These are phyloP conservation scores for Yamadazyma atlantica DNA, from an alignment of 1,139 yeast species.

Conservation along the genomic window DNA sequence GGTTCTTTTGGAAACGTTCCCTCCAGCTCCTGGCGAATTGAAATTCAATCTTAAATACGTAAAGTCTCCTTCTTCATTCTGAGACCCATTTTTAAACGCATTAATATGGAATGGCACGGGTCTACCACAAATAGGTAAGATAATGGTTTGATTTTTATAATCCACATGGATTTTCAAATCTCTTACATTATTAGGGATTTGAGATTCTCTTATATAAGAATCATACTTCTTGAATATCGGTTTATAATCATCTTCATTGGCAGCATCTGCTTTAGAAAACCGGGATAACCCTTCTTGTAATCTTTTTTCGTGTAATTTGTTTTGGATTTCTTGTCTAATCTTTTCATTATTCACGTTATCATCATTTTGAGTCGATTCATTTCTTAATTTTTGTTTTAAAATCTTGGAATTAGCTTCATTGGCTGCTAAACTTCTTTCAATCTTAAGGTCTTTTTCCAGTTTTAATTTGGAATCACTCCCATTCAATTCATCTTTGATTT, in stretches of 20 bases:
- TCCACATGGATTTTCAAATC: slow-evolving; percentile 89
- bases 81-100: slow-evolving; percentile 90
- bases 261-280: slow-evolving; percentile 73
- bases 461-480: slow-evolving; percentile 23
- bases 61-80: slow-evolving; percentile 94
- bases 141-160: slow-evolving; percentile 81
- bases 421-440: slow-evolving; percentile 31
- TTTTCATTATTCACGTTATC: slow-evolving; percentile 69
- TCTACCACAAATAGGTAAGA: slow-evolving; percentile 90
- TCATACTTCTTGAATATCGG: slow-evolving; percentile 89
- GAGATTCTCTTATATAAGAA: slow-evolving; percentile 90
- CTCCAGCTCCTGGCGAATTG: slow-evolving; percentile 89
- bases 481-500: slow-evolving; percentile 19
- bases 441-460: slow-evolving; percentile 32
- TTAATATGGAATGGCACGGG: slow-evolving; percentile 98
- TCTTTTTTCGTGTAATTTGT: slow-evolving; percentile 77
- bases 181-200: slow-evolving; percentile 78
- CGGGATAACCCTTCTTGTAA: slow-evolving; percentile 82
- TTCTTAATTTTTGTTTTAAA: slow-evolving; percentile 76
- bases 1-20: slow-evolving; percentile 63
- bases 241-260: slow-evolving; percentile 61
- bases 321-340: slow-evolving; percentile 80
- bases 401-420: slow-evolving; percentile 54
- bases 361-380: slow-evolving; percentile 69
- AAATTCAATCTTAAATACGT: slow-evolving; percentile 89